Evolutionary conservation across 176 grass and related monocot genomes (phyloP).

Genomic region (Oryza meyeriana): DNA sequence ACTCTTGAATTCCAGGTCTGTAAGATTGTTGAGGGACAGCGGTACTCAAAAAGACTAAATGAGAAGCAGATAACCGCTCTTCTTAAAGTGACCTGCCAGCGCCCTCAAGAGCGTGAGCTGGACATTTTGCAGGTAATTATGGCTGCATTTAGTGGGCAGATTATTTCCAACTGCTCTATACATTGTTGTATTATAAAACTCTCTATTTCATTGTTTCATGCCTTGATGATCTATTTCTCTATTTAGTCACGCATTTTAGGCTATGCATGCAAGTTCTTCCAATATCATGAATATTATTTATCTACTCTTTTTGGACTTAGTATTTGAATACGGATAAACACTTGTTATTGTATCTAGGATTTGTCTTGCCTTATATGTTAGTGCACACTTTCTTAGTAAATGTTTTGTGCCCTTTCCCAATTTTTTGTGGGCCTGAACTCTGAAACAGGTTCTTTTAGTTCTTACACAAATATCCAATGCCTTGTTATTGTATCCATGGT

Average conservation of each 20-base stretch:
- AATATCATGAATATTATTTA: not conserved
- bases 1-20: constrained; percentile 46
- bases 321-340: not conserved
- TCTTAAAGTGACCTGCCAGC: constrained; percentile 66
- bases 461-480: not conserved
- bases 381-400: not conserved
- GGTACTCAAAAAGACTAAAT: constrained; percentile 69
- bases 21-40: constrained; percentile 68
- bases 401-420: not conserved
- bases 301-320: constrained; percentile 5
- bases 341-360: not conserved
- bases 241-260: not conserved
- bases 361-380: not conserved
- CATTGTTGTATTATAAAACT: not conserved
- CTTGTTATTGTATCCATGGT: not conserved
- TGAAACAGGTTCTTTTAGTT: not conserved
- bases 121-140: constrained; percentile 61
- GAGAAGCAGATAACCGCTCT: constrained; percentile 71
- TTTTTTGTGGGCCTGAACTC: not conserved
- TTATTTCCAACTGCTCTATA: not conserved
- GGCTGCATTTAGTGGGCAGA: not conserved
- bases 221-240: not conserved
- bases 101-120: constrained; percentile 47
- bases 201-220: not conserved
- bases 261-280: not conserved